Evolutionary conservation across 2,329 filamentous ascomycete genomes (phyloP), one percentile per base, ranked within the genome.

Genomic region (Aspergillus jensenii): DNA sequence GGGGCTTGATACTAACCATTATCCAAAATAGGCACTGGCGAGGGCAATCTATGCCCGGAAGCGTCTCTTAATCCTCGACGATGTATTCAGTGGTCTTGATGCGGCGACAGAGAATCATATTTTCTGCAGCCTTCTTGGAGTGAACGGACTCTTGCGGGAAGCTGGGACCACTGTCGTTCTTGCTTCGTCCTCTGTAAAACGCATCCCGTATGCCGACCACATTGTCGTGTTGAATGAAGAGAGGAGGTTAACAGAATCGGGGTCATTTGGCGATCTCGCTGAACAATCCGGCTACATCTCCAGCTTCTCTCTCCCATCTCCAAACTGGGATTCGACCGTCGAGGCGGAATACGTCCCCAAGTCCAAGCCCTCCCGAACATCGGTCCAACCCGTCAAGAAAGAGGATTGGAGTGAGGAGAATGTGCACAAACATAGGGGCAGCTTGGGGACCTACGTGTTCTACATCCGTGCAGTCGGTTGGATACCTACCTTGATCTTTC

Each of bases 1-100:
- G 4, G 27, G 27, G 9, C 0, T 11, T 31, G 27, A 3, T 31
- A 9, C 41, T 41, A 23, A 27, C 17, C 9, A 3, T 45, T 11
- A 15, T 39, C 41, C 25, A 52, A 5, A 51, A 70, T 52, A 72
- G 68, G 77, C 80, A 19, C 73, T 83, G n/a, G 82, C 82, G 19
- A 72, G 82, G 55, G 81, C 81, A 14, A 70, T 82, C 8, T 84
- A 83, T 65, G 76, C 81, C 19, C 74, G 78, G 44, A 76, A 75
- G 51, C 73, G 78, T 37, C 71, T 81, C 25, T 68, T 82, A 27
- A 72, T 84, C 19, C 71, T 84, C 12, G 81, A 83, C 61, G 81
- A 83, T 62, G 76, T 79, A 17, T 74, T 84, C 15, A 81, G 77
- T 58, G 80, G 80, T 3, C 73, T 84, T 7, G 81, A 83, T 62